Evolutionary conservation across 2,329 filamentous ascomycete genomes (phyloP).

Genomic region (Claviceps africana): DNA sequence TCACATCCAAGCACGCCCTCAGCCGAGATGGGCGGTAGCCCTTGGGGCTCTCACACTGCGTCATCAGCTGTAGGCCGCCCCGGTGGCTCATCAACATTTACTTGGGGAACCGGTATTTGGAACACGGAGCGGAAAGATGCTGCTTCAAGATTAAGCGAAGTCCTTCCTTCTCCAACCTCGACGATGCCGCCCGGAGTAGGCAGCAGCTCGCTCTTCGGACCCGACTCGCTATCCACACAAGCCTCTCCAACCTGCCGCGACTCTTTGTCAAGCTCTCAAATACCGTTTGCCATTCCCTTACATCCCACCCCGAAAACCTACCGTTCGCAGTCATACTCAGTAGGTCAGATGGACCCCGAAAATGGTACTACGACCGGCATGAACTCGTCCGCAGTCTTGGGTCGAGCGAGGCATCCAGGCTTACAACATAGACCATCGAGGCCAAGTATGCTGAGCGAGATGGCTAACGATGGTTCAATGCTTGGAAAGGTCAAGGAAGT

Average conservation of each 20-base stretch:
- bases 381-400: conserved; percentile 33
- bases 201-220: conserved; percentile 33
- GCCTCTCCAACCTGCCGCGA: conserved; percentile 38
- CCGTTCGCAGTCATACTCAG: conserved; percentile 91
- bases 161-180: conserved; percentile 62
- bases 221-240: conserved; percentile 31
- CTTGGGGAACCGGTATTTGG: conserved; percentile 76
- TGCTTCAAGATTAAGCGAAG: conserved; percentile 58
- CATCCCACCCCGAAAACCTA: conserved; percentile 88
- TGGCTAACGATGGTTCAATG: conserved; percentile 48
- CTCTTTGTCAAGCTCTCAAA: conserved; percentile 45
- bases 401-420: conserved; percentile 47
- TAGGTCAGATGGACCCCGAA: conserved; percentile 74
- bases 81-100: conserved; percentile 30
- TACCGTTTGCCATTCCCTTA: conserved; percentile 76
- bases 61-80: conserved; percentile 35
- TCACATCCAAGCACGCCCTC: conserved; percentile 74
- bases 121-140: conserved; percentile 66
- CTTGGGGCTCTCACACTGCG: conserved; percentile 41
- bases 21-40: conserved; percentile 39
- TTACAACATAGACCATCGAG: conserved; percentile 72
- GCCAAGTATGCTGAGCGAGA: conserved; percentile 61
- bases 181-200: conserved; percentile 32
- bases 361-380: conserved; percentile 25
- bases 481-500: conserved; percentile 58